These are phyloP conservation scores for Salvia splendens DNA, from an alignment of 257 asterid species.

Conservation along the genomic window DNA sequence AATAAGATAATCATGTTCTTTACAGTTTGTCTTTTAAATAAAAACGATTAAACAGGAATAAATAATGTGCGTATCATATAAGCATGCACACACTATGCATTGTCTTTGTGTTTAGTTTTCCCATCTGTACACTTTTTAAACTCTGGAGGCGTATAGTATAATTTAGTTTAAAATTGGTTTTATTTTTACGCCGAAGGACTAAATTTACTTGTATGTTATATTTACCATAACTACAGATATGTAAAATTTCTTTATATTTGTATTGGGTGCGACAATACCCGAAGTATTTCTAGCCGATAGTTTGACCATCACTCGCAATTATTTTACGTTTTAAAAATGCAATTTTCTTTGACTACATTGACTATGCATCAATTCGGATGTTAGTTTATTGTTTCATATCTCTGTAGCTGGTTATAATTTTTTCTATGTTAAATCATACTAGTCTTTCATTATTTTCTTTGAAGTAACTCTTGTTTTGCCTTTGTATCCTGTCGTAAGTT, in stretches of 20 bases:
- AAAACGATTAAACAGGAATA: slow-evolving; percentile 7
- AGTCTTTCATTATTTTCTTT: slow-evolving; percentile 1
- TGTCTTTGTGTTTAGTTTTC: slow-evolving; percentile 16
- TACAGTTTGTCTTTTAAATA: slow-evolving; percentile 3
- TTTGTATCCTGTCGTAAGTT: slow-evolving; percentile 23
- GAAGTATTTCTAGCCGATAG: slow-evolving; percentile 4
- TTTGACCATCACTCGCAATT: slow-evolving; percentile 10
- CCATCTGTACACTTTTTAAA: neutral
- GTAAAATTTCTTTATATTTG: neutral
- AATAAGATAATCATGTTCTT: neutral
- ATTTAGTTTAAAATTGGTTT: slow-evolving; percentile 5
- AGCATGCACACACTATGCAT: neutral
- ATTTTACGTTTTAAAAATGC: neutral
- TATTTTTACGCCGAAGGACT: neutral
- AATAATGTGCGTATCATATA: slow-evolving; percentile 8
- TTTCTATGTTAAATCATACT: slow-evolving; percentile 1
- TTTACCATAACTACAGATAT: neutral
- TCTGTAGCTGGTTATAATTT: slow-evolving; percentile 13
- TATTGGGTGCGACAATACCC: neutral
- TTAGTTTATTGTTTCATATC: slow-evolving; percentile 11
- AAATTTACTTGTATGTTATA: neutral
- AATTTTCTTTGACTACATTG: neutral
- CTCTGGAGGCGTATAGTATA: neutral
- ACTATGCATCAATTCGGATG: slow-evolving; percentile 4
- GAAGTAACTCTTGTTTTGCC: neutral